phyloP scores from a whole-genome alignment of 768 basidiomycete genomes.

The Boletus rufocinnamomeus region DNA sequence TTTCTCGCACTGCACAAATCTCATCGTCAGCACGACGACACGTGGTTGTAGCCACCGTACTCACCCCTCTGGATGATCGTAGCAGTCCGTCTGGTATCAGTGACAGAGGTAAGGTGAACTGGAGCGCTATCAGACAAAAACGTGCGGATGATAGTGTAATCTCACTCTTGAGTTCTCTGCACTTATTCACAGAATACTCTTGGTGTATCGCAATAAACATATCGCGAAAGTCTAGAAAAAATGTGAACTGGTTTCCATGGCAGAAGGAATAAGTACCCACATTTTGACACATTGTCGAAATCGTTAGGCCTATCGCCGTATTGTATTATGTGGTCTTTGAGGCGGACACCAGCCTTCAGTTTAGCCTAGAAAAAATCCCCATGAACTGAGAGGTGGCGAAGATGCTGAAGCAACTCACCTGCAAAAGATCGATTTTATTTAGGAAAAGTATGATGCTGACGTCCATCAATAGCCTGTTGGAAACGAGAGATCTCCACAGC shows the following conservation, averaged over 20 bases:
- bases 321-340: constrained; percentile 66
- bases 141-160: neutral
- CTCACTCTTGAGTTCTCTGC: constrained; percentile 73
- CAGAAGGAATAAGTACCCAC: constrained; percentile 42
- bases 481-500: constrained; percentile 71
- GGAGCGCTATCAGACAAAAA: constrained; percentile 13
- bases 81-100: constrained; percentile 72
- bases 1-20: constrained; percentile 56
- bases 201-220: constrained; percentile 75
- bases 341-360: constrained; percentile 71
- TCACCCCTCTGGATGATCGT: constrained; percentile 74
- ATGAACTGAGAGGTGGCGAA: neutral
- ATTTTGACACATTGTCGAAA: constrained; percentile 72
- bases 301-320: constrained; percentile 81
- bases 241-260: neutral
- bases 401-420: constrained; percentile 41
- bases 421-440: constrained; percentile 79
- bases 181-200: constrained; percentile 64
- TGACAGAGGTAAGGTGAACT: constrained; percentile 83
- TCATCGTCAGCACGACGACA: constrained; percentile 4
- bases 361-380: constrained; percentile 51
- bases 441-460: constrained; percentile 82
- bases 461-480: constrained; percentile 69
- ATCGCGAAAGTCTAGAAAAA: constrained; percentile 61
- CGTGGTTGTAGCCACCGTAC: constrained; percentile 23